Conservation (phyloP, 169 alveolate genomes). For the Cryptosporidium felis region DNA sequence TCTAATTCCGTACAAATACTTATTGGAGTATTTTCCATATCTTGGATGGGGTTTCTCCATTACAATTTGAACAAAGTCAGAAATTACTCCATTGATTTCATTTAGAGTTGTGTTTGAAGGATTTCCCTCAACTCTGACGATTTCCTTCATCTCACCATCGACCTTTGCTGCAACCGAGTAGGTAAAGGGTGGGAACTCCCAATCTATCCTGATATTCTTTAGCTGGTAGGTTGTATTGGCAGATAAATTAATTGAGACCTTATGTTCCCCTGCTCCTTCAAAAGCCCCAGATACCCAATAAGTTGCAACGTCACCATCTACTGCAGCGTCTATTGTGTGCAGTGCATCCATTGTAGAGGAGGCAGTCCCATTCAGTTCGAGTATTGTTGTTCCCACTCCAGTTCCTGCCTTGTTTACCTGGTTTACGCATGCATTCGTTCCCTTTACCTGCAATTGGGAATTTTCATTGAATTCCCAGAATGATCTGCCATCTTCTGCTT, state of each 20-base stretch:
- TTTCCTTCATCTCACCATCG: slow-evolving; percentile 75
- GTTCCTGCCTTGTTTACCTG: slow-evolving; percentile 88
- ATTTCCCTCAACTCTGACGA: slow-evolving; percentile 46
- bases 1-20: slow-evolving; percentile 85
- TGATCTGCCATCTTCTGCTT: slow-evolving; percentile 80
- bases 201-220: slow-evolving; percentile 78
- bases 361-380: slow-evolving; percentile 79
- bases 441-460: slow-evolving; percentile 85
- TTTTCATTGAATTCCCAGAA: slow-evolving; percentile 86
- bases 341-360: slow-evolving; percentile 78
- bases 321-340: slow-evolving; percentile 79
- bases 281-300: slow-evolving; percentile 87
- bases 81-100: slow-evolving; percentile 49
- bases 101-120: slow-evolving; percentile 50
- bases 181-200: slow-evolving; percentile 90
- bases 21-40: slow-evolving; percentile 82
- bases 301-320: slow-evolving; percentile 85
- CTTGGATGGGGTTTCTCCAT: slow-evolving; percentile 88
- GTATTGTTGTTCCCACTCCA: slow-evolving; percentile 83
- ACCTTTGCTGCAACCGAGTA: slow-evolving; percentile 82
- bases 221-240: slow-evolving; percentile 25
- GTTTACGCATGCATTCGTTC: slow-evolving; percentile 87
- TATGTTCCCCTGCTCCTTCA: slow-evolving; percentile 78
- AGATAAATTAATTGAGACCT: slow-evolving; percentile 36
- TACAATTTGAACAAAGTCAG: slow-evolving; percentile 75